Evolutionary conservation across 805 yeast species (phyloP).

Genomic region (Cyberlindnera misumaiensis): DNA sequence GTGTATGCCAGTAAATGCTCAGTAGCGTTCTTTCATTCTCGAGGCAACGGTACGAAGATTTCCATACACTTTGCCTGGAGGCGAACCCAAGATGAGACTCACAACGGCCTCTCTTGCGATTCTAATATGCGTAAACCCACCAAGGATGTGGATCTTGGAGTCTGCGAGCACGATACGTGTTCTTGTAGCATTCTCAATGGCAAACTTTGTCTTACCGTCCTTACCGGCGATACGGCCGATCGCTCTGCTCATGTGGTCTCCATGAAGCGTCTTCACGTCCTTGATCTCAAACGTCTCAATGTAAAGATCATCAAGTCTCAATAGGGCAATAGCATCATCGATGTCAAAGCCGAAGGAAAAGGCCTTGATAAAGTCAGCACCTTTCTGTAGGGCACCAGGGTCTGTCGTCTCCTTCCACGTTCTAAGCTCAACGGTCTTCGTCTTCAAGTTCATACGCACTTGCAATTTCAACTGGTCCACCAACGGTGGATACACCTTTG

Average conservation of each 20-base stretch:
- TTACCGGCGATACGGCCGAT: constrained; percentile 99
- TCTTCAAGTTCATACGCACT: constrained; percentile 88
- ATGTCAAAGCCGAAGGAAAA: constrained; percentile 94
- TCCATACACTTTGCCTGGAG: constrained; percentile 98
- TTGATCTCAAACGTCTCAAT: constrained; percentile 96
- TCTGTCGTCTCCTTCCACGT: constrained; percentile 80
- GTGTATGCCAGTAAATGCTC: constrained; percentile 1
- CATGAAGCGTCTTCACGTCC: constrained; percentile 91
- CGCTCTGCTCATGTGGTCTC: constrained; percentile 97
- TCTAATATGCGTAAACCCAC: constrained; percentile 94
- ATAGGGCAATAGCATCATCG: constrained; percentile 92
- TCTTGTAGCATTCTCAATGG: constrained; percentile 96
- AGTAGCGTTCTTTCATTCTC: constrained; percentile 93
- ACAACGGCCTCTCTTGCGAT: constrained; percentile 99
- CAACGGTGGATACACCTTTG: constrained; percentile 89
- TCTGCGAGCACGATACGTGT: constrained; percentile 97
- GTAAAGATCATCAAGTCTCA: constrained; percentile 91
- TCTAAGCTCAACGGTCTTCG: constrained; percentile 82
- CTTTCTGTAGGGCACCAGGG: constrained; percentile 92
- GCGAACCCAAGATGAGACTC: constrained; percentile 90
- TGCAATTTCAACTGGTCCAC: constrained; percentile 93
- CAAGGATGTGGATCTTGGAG: constrained; percentile 90
- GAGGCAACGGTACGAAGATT: constrained; percentile 95
- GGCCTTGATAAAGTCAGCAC: constrained; percentile 94
- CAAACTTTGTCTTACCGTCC: constrained; percentile 97